Percentiles rank a stretch among this genome's conserved stretches.
These are phyloP conservation scores for Vanrija sp. DNA, from an alignment of 1,284 basidiomycete genomes.

Conservation along the genomic window DNA sequence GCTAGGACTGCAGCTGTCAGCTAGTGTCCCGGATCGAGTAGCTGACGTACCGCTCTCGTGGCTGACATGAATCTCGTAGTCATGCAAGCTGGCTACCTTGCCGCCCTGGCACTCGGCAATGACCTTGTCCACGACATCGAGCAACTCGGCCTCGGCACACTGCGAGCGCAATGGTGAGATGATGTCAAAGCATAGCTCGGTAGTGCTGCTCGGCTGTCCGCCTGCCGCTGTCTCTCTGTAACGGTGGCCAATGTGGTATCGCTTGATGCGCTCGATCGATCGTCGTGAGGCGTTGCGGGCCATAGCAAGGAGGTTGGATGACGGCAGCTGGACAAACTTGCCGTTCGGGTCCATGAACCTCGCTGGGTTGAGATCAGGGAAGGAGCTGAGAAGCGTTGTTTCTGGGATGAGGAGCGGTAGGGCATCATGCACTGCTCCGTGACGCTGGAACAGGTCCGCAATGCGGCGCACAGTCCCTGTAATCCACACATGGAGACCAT, in stretches of 20 bases:
- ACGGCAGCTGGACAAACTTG: constrained; percentile 73
- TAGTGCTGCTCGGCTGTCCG: constrained; percentile 39
- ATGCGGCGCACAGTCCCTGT: constrained; percentile 68
- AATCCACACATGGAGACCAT: constrained; percentile 50
- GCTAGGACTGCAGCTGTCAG: constrained; percentile 30
- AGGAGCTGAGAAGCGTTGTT: constrained; percentile 55
- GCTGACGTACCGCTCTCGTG: constrained; percentile 35
- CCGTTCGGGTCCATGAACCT: constrained; percentile 77
- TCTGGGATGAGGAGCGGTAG: constrained; percentile 76
- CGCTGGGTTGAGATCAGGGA: constrained; percentile 61
- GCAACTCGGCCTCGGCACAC: constrained; percentile 47
- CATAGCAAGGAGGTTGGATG: constrained; percentile 73
- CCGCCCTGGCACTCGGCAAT: constrained; percentile 45
- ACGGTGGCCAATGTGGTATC: constrained; percentile 75
- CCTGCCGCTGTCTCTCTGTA: constrained; percentile 51
- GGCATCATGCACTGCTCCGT: constrained; percentile 78
- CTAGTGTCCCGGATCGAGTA: too few relatives aligned
- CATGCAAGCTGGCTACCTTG: constrained; percentile 22
- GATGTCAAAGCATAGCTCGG: constrained; percentile 48
- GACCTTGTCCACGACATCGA: constrained; percentile 47
- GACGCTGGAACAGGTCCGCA: constrained; percentile 71
- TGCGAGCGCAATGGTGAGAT: constrained; percentile 44
- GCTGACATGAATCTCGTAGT: constrained; percentile 48
- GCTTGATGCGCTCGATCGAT: constrained; percentile 74
- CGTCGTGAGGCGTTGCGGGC: constrained; percentile 75